Evolutionary conservation across 192 early-diverging fungal species (phyloP), one percentile per base, ranked within the genome.

Genomic region (Backusella circina): DNA sequence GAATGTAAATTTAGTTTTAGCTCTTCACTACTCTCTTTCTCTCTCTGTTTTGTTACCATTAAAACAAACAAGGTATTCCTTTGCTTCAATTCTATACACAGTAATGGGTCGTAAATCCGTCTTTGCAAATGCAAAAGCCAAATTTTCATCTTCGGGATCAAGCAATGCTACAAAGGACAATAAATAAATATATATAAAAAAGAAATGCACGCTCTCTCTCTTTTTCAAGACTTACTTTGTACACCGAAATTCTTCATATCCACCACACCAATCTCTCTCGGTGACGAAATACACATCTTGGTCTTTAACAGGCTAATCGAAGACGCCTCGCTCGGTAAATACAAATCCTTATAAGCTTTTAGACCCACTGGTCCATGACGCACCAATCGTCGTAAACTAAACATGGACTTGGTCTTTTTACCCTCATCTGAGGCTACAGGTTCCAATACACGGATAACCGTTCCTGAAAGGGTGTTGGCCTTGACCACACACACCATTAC

Each of bases 181-280:
- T n/a, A 13, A 35, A 39, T 41, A 73, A 10, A 32, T 7, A 26
- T 15, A 30, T 31, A 31, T 26, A 65, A 33, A 30, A 65, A 33
- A 65, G 21, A 16, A 65, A 51, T 6, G 5, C 0, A 47, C 2
- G 5, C 32, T 31, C 64, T 26, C 6, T 65, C 26, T 21, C 13
- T 1, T 2, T 32, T 28, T 4, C 0, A 41, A 35, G 2, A 66
- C 75, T 71, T 72, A 70, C 88, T 91, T 83, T 96, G 95, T 2
- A 95, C 95, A 32, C 94, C 91, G 67, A 96, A 85, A 6, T 93
- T 91, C 7, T 93, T 91, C 77, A 97, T 82, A 78, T 98, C 94
- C 2, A 99, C 93, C 47, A 99, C 86, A 74, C 97, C 97, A 78
- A 99, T 97, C 5, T 97, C 97, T 75, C 93, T 94, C 36, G 87